Evolutionary conservation across 208 protist genomes (phyloP).

Genomic region (Blechomonas ayalai): DNA sequence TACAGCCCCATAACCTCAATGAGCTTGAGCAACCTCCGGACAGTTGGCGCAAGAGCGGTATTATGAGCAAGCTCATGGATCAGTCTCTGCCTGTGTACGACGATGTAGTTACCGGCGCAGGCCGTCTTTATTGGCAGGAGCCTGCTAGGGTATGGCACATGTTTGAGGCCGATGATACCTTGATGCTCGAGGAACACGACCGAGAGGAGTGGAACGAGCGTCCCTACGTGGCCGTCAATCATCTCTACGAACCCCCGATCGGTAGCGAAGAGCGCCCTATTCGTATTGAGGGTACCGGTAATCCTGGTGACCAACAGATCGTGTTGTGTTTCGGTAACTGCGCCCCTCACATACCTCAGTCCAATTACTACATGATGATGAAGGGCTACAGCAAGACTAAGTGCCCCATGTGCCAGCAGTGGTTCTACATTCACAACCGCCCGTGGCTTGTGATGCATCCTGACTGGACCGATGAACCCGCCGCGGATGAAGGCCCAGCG

Average conservation of each 20-base stretch:
- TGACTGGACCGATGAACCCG: constrained; percentile 88
- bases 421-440: constrained; percentile 87
- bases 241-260: constrained; percentile 86
- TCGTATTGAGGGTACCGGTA: constrained; percentile 72
- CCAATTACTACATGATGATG: constrained; percentile 89
- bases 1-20: constrained; percentile 76
- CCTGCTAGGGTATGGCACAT: constrained; percentile 80
- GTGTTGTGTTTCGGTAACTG: constrained; percentile 87
- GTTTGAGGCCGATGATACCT: constrained; percentile 83
- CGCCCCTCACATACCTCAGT: constrained; percentile 83
- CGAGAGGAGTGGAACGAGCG: constrained; percentile 88
- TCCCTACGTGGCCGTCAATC: constrained; percentile 84
- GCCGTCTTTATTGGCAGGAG: constrained; percentile 85
- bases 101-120: constrained; percentile 72
- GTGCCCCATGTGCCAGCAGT: constrained; percentile 87
- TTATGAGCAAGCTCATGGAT: constrained; percentile 88
- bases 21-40: constrained; percentile 74
- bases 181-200: constrained; percentile 89
- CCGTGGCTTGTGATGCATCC: constrained; percentile 87
- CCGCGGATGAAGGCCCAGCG: constrained; percentile 79
- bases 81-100: constrained; percentile 82
- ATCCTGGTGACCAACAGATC: constrained; percentile 81
- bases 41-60: constrained; percentile 76
- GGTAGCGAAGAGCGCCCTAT: constrained; percentile 84
- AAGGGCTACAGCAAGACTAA: constrained; percentile 89